Evolutionary conservation across 2,329 filamentous ascomycete species (phyloP).

Genomic region (Fusarium albidum): DNA sequence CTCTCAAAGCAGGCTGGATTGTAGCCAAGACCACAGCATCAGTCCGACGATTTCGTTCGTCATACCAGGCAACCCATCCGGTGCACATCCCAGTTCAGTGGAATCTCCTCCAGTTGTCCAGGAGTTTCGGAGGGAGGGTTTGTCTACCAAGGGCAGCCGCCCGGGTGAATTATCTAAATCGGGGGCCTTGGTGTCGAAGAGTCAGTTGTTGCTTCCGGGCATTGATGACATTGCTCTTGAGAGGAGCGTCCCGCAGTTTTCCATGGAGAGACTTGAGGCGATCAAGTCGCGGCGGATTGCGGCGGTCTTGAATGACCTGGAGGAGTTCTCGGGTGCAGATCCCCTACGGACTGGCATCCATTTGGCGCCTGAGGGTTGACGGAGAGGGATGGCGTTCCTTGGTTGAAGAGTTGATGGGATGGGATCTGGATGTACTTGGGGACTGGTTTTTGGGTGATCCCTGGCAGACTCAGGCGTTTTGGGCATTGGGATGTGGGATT

Average conservation of each 20-base stretch:
- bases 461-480: too few species aligned
- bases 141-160: neutral
- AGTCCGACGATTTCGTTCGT: slow-evolving; percentile 25
- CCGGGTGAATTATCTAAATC: neutral
- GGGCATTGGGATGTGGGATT: too few species aligned
- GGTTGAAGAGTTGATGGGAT: neutral
- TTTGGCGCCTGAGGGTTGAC: slow-evolving; percentile 1
- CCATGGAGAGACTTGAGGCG: slow-evolving; percentile 5
- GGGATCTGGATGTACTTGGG: neutral
- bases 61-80: slow-evolving; percentile 12
- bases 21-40: slow-evolving; percentile 3
- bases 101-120: slow-evolving; percentile 3
- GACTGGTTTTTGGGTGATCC: too few species aligned
- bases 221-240: neutral
- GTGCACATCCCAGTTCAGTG: slow-evolving; percentile 4
- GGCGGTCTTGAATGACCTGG: slow-evolving; percentile 35
- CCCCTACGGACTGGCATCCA: slow-evolving; percentile 13
- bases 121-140: slow-evolving; percentile 9
- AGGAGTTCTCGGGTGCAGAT: slow-evolving; percentile 36
- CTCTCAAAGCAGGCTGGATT: neutral
- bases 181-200: neutral
- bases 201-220: slow-evolving; percentile 25
- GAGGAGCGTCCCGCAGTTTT: neutral
- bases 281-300: slow-evolving; percentile 33
- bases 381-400: neutral